Evolutionary conservation across 805 yeast species (phyloP), one percentile per base, ranked within the genome.

Genomic region (Metschnikowia similis): DNA sequence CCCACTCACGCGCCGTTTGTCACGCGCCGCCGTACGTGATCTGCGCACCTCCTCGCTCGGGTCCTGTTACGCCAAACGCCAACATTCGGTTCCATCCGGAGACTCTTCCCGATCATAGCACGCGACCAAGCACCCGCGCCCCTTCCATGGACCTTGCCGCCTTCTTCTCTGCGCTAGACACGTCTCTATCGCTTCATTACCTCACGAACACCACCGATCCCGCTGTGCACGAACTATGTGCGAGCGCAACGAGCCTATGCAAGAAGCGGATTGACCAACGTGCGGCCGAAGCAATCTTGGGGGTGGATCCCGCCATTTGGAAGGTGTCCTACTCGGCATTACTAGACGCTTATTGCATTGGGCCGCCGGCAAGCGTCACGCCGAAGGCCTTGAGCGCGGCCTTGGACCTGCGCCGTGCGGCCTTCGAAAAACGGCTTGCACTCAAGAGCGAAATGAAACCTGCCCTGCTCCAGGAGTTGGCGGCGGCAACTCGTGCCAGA

Each of bases 161-260:
- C 61, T 65, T 44, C 26, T 55, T 62, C 21, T 47, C 54, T 35
- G 71, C 72, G 8, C 62, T 72, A 7, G 76, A 72, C 48, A 62
- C 62, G 21, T 57, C 60, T 14, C 52, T 73, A 26, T 59, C 63
- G 26, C 59, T 73, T 6, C 71, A 72, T 51, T 72, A 60, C 45
- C 50, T 74, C 11, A 60, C 56, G 31, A 72, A 67, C 48, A 61
- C 66, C 1, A 37, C 67, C 2, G 59, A 62, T 35, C 66, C 73
- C 2, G 47, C 36, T 14, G 48, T 55, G 10, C 48, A 48, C 14
- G 52, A 48, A 16, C 40, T 56, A 21, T 56, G 56, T 37, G 41
- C 44, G 5, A 47, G 44, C 35, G 60, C 58, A 9, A 55, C 58
- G 7, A 50, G 38, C 14, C 55, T 56, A 16, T 47, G 52, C 2